These are phyloP conservation scores for Alternaria arborescens DNA, from an alignment of 2,329 filamentous ascomycete genomes.

Conservation along the genomic window DNA sequence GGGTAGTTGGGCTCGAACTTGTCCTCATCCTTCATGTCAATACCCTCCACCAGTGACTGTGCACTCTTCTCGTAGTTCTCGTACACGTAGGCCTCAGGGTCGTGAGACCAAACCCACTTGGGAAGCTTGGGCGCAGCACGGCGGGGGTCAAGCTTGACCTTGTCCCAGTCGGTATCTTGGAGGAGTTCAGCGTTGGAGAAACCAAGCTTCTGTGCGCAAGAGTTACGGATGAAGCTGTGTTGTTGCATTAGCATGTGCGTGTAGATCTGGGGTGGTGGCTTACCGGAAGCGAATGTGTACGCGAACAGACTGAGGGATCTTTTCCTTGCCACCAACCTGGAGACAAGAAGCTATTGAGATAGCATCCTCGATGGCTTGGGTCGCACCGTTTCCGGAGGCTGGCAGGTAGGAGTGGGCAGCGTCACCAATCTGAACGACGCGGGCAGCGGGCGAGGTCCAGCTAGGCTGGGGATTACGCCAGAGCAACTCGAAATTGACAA, in stretches of 20 bases:
- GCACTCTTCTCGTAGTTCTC: constrained; percentile 55
- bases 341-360: constrained; percentile 57
- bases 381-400: constrained; percentile 57
- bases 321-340: constrained; percentile 54
- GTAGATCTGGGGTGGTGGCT: constrained; percentile 7
- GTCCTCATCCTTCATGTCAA: constrained; percentile 54
- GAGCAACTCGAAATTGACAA: constrained; percentile 60
- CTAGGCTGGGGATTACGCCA: constrained; percentile 58
- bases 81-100: constrained; percentile 57
- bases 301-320: constrained; percentile 51
- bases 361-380: constrained; percentile 59
- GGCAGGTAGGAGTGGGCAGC: constrained; percentile 58
- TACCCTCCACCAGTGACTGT: constrained; percentile 53
- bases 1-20: constrained; percentile 57
- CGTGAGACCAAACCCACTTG: constrained; percentile 58
- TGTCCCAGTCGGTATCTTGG: constrained; percentile 59
- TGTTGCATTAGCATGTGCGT: constrained; percentile 3
- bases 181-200: constrained; percentile 59
- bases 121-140: constrained; percentile 56
- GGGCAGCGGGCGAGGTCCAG: constrained; percentile 55
- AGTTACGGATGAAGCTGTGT: constrained; percentile 56
- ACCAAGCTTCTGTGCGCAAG: constrained; percentile 60
- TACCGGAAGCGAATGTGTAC: constrained; percentile 55
- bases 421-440: constrained; percentile 57
- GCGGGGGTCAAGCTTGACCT: constrained; percentile 57